Evolutionary conservation across 2,329 filamentous ascomycete species (phyloP).

Genomic region (Juglanconis oblonga): DNA sequence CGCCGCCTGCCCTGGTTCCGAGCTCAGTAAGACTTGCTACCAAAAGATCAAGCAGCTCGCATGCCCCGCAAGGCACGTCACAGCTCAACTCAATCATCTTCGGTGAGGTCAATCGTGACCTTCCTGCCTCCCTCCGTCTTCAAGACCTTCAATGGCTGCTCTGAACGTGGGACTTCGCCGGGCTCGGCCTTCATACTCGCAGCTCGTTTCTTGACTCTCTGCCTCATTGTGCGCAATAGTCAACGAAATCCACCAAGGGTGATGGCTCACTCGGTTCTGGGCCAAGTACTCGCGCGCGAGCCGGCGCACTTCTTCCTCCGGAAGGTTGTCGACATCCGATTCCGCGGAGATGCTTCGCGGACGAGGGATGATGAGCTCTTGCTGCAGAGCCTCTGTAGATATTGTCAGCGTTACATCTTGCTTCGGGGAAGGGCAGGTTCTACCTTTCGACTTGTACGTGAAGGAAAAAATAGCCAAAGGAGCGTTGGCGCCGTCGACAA

Average conservation of each 20-base stretch:
- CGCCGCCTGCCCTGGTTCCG: too few species aligned
- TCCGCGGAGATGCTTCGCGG: conserved; percentile 19
- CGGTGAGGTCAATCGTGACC: conserved; percentile 16
- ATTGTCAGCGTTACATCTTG: neutral
- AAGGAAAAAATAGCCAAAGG: conserved; percentile 29
- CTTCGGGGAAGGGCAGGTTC: too few species aligned
- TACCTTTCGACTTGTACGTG: conserved; percentile 30
- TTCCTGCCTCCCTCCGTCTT: conserved; percentile 9
- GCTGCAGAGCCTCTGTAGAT: conserved; percentile 28
- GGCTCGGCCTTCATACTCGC: conserved; percentile 26
- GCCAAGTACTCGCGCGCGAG: conserved; percentile 29
- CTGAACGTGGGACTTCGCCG: conserved; percentile 18
- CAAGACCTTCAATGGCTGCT: conserved; percentile 10
- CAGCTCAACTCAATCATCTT: conserved; percentile 1
- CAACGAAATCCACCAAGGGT: too few species aligned
- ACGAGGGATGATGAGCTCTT: conserved; percentile 29
- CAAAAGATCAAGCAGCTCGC: too few species aligned
- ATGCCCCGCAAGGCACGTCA: too few species aligned
- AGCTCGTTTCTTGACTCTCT: conserved; percentile 16
- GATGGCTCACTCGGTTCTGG: conserved; percentile 23
- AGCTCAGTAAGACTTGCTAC: too few species aligned
- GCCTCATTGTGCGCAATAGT: neutral
- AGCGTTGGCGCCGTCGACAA: too few species aligned
- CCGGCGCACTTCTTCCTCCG: conserved; percentile 22
- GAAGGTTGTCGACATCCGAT: neutral